These are phyloP conservation scores for Neurospora terricola DNA, from an alignment of 495 filamentous ascomycete genomes.

Conservation along the genomic window DNA sequence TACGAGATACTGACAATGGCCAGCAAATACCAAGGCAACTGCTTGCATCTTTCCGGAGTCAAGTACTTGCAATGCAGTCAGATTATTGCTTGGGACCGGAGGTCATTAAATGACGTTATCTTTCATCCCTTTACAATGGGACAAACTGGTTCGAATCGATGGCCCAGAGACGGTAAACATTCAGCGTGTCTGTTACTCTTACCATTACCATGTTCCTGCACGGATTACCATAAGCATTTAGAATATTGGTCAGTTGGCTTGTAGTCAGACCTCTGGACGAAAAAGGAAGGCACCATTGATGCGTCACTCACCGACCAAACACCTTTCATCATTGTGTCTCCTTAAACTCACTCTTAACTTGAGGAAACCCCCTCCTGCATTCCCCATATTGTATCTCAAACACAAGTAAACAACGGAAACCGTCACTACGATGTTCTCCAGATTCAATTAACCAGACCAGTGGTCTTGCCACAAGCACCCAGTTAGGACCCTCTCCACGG, in stretches of 20 bases:
- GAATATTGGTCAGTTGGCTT: background rate
- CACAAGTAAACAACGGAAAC: background rate
- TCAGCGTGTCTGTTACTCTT: background rate
- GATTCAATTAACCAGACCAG: constrained; percentile 1
- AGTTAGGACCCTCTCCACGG: background rate
- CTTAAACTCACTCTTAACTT: background rate
- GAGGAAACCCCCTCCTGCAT: background rate
- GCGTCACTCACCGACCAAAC: background rate
- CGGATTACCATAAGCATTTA: background rate
- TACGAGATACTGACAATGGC: background rate
- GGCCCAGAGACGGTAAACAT: background rate
- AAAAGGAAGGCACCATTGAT: background rate
- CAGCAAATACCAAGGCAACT: background rate
- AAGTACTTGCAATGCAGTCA: background rate
- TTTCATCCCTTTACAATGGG: background rate
- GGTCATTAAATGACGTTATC: background rate
- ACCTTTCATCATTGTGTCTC: background rate
- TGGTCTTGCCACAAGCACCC: background rate
- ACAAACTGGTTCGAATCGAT: background rate
- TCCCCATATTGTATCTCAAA: background rate
- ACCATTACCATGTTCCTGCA: background rate
- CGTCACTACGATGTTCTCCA: background rate
- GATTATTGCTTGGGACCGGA: too few relatives aligned
- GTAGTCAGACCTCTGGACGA: background rate
- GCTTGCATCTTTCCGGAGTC: background rate